Percentiles rank a stretch among this genome's conserved stretches.
These are phyloP conservation scores for Debaryomycetaceae sp. DNA, from an alignment of 1,139 yeast genomes.

Conservation along the genomic window DNA sequence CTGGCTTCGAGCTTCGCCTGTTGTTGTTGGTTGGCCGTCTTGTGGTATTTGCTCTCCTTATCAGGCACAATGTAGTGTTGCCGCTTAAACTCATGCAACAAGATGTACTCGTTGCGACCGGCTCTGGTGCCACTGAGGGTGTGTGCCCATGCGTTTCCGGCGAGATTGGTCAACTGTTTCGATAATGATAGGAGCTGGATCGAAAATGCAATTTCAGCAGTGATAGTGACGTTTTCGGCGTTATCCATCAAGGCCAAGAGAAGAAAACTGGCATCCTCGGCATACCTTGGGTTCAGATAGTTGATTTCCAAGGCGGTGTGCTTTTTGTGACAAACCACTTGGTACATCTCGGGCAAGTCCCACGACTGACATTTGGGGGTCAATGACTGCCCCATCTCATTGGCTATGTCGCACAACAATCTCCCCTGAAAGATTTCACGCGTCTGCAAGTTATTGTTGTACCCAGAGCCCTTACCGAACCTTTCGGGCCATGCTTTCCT, in stretches of 20 bases:
- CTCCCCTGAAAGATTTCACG: constrained; percentile 82
- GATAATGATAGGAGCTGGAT: constrained; percentile 86
- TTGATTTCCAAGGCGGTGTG: constrained; percentile 69
- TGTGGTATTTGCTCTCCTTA: constrained; percentile 56
- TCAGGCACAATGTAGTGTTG: constrained; percentile 87
- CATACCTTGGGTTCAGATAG: constrained; percentile 58
- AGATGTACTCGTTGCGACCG: constrained; percentile 90
- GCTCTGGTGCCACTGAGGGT: constrained; percentile 95
- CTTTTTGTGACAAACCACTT: constrained; percentile 61
- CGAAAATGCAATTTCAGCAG: constrained; percentile 76
- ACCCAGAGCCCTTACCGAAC: constrained; percentile 43
- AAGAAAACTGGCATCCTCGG: constrained; percentile 64
- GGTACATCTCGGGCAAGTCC: constrained; percentile 91
- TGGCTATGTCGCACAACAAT: constrained; percentile 85
- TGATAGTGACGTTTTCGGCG: constrained; percentile 59
- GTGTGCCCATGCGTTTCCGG: constrained; percentile 97
- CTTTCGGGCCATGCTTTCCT: constrained; percentile 74
- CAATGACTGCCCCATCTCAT: constrained; percentile 91
- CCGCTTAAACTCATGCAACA: constrained; percentile 85
- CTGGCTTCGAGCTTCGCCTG: constrained; percentile 35
- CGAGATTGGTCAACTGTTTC: constrained; percentile 85
- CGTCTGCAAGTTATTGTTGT: constrained; percentile 48
- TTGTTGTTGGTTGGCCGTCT: constrained; percentile 33
- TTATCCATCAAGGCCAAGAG: constrained; percentile 71
- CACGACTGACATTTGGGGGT: constrained; percentile 94